Evolutionary conservation across 257 asterid genomes (phyloP).

Genomic region (Solanum bulbocastanum): DNA sequence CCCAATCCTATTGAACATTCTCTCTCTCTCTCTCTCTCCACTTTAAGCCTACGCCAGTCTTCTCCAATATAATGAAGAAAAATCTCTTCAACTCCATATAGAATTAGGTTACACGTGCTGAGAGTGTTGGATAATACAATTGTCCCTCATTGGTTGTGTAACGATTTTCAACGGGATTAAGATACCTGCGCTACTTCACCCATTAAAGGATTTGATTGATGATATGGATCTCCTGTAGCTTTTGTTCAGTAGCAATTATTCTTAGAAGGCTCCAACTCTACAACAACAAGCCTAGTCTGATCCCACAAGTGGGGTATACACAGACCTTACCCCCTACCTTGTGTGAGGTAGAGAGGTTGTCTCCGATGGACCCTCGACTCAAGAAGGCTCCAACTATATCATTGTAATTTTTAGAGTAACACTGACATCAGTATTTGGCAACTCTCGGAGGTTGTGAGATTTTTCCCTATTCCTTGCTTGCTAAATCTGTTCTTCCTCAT

Average conservation of each 20-base stretch:
- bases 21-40: not conserved
- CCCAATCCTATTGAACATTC: not conserved
- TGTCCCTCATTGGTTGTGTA: not conserved
- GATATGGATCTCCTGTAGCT: not conserved
- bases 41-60: not conserved
- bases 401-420: not conserved
- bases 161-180: not conserved
- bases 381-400: not conserved
- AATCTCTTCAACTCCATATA: not conserved
- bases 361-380: not conserved
- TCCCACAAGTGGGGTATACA: not conserved
- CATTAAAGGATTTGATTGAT: not conserved
- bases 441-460: not conserved
- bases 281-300: not conserved
- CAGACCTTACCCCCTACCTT: not conserved
- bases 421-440: not conserved
- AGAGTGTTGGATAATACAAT: not conserved
- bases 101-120: not conserved
- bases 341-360: not conserved
- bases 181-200: not conserved
- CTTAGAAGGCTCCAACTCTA: not conserved
- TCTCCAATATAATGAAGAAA: not conserved
- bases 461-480: not conserved
- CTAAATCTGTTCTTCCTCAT: not conserved
- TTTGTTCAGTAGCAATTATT: not conserved